These are phyloP conservation scores for Aspergillus wentii DNA, from an alignment of 495 filamentous ascomycete genomes.

Conservation along the genomic window DNA sequence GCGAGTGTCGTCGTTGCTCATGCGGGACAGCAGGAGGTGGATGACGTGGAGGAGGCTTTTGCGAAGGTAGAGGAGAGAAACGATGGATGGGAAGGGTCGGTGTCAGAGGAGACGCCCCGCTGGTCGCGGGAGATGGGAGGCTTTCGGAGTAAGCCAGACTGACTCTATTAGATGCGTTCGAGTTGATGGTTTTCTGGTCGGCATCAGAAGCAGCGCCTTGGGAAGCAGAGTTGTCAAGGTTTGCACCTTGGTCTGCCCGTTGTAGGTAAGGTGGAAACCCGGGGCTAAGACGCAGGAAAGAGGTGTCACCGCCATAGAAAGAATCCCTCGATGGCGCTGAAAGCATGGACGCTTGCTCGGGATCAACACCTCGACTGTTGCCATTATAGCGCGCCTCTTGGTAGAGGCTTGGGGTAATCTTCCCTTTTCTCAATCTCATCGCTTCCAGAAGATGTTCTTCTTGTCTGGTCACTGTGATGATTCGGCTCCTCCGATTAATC, in stretches of 20 bases:
- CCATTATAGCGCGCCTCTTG: slow-evolving; percentile 37
- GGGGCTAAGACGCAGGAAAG: slow-evolving; percentile 41
- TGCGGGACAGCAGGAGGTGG: slow-evolving; percentile 34
- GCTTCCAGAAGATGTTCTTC: slow-evolving; percentile 80
- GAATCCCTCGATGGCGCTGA: slow-evolving; percentile 33
- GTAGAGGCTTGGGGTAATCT: slow-evolving; percentile 69
- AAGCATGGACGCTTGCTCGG: slow-evolving; percentile 26
- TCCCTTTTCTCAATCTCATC: slow-evolving; percentile 71
- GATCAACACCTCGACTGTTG: slow-evolving; percentile 2
- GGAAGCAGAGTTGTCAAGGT: slow-evolving; percentile 24
- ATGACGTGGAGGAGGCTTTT: slow-evolving; percentile 34
- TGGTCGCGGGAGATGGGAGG: slow-evolving; percentile 34
- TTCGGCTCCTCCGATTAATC: slow-evolving; percentile 49
- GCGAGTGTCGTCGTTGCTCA: slow-evolving; percentile 33
- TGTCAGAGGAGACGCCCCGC: slow-evolving; percentile 37
- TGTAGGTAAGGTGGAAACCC: slow-evolving; percentile 19
- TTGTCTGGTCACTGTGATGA: slow-evolving; percentile 83
- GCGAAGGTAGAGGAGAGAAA: slow-evolving; percentile 36
- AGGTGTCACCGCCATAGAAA: slow-evolving; percentile 35
- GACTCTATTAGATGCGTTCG: slow-evolving; percentile 24
- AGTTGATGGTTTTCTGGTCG: slow-evolving; percentile 33
- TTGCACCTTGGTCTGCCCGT: slow-evolving; percentile 25
- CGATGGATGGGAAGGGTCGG: slow-evolving; percentile 42
- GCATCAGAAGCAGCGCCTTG: slow-evolving; percentile 29
- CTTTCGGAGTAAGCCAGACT: slow-evolving; percentile 36